Evolutionary conservation across 768 basidiomycete species (phyloP).

Genomic region (Russula emetica): DNA sequence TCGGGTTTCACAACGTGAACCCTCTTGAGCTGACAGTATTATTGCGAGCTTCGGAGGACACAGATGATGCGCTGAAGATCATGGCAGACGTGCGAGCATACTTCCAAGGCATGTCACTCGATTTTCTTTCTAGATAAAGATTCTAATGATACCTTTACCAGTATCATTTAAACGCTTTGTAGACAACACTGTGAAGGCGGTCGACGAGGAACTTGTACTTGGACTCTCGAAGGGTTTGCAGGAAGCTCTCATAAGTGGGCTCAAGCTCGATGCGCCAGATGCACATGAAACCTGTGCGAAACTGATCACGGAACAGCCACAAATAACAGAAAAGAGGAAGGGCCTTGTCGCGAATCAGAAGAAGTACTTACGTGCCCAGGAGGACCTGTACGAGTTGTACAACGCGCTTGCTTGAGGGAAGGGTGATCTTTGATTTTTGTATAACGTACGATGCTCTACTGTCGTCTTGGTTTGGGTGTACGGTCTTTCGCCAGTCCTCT

Average conservation of each 20-base stretch:
- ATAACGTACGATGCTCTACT: not conserved
- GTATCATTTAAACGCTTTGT: conserved; percentile 45
- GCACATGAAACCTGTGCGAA: conserved; percentile 46
- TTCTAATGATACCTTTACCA: conserved; percentile 28
- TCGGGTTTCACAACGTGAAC: conserved; percentile 40
- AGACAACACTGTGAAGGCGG: conserved; percentile 34
- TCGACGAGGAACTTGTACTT: conserved; percentile 51
- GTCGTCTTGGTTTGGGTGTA: not conserved
- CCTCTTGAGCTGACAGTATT: conserved; percentile 44
- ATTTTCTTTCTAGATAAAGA: conserved; percentile 4
- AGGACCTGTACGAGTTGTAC: conserved; percentile 35
- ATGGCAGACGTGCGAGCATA: conserved; percentile 73
- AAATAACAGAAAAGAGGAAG: conserved; percentile 42
- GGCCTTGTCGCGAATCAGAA: conserved; percentile 50
- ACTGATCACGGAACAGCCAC: conserved; percentile 48
- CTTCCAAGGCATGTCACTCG: conserved; percentile 55
- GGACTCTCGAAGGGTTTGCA: conserved; percentile 49
- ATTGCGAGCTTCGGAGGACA: conserved; percentile 43
- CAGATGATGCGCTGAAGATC: conserved; percentile 55
- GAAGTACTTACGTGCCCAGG: conserved; percentile 44
- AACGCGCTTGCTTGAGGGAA: conserved; percentile 12
- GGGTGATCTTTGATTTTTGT: not conserved
- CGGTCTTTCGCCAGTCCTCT: not conserved
- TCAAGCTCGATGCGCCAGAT: conserved; percentile 50
- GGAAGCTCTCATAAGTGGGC: conserved; percentile 42